Conservation (phyloP, 1,139 yeast genomes). For the Hemisphaericaspora lyxosophila region DNA sequence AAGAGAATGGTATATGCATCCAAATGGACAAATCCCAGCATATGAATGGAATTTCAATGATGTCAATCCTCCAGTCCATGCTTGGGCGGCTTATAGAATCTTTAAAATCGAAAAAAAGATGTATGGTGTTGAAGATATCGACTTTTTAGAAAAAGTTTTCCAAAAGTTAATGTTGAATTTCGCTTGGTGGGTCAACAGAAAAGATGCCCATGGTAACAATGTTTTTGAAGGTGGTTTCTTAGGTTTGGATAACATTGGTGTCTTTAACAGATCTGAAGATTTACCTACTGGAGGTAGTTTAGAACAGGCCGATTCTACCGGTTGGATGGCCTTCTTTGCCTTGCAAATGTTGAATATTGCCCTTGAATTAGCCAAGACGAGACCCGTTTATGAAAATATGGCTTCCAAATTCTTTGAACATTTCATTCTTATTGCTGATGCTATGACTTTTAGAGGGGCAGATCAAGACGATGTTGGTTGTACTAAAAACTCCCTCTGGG, state of each 20-base stretch:
- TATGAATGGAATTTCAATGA: slow-evolving; percentile 97
- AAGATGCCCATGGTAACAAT: slow-evolving; percentile 84
- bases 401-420: slow-evolving; percentile 96
- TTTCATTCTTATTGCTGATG: slow-evolving; percentile 88
- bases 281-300: slow-evolving; percentile 89
- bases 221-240: slow-evolving; percentile 95
- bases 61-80: slow-evolving; percentile 97
- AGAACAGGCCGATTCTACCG: slow-evolving; percentile 96
- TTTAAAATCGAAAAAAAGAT: slow-evolving; percentile 86
- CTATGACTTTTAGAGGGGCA: slow-evolving; percentile 76
- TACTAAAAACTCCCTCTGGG: slow-evolving; percentile 76
- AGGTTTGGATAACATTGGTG: slow-evolving; percentile 91
- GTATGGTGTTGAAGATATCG: slow-evolving; percentile 80
- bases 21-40: slow-evolving; percentile 97
- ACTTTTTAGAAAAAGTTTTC: slow-evolving; percentile 86
- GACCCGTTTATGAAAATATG: slow-evolving; percentile 88
- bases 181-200: slow-evolving; percentile 98
- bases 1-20: slow-evolving; percentile 98
- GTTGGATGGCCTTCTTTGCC: slow-evolving; percentile 97
- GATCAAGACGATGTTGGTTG: slow-evolving; percentile 47
- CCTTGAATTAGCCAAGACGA: slow-evolving; percentile 78
- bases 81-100: slow-evolving; percentile 93
- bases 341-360: slow-evolving; percentile 94
- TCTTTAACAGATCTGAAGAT: slow-evolving; percentile 92
- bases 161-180: slow-evolving; percentile 87